A percentile compares a stretch with the other conserved stretches of the same genome.
Evolutionary conservation across 768 basidiomycete species (phyloP).

Genomic region (Suillus ampliporus): DNA sequence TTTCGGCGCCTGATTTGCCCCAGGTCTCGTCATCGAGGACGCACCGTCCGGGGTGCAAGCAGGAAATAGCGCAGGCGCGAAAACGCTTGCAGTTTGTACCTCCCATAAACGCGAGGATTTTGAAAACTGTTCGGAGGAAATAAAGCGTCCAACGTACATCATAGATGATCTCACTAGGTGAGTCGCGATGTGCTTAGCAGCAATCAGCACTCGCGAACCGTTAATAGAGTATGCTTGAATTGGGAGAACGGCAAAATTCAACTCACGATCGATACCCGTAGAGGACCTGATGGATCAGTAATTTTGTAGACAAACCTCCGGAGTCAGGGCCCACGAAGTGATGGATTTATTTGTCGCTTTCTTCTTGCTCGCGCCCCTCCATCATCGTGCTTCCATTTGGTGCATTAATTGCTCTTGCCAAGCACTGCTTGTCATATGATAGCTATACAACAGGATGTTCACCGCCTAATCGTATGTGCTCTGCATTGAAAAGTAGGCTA

Average conservation of each 20-base stretch:
- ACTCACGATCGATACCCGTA: constrained; percentile 4
- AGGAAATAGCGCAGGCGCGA: constrained; percentile 77
- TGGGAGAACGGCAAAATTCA: constrained; percentile 2
- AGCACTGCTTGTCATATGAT: too few relatives aligned
- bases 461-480: too few relatives aligned
- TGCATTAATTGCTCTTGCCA: too few relatives aligned
- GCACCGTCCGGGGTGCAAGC: constrained; percentile 83
- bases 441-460: too few relatives aligned
- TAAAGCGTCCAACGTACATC: constrained; percentile 60
- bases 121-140: constrained; percentile 49
- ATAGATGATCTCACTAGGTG: constrained; percentile 73
- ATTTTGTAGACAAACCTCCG: neutral
- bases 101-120: constrained; percentile 67
- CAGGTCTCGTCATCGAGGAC: constrained; percentile 89
- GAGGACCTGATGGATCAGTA: neutral
- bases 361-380: too few relatives aligned
- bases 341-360: too few relatives aligned
- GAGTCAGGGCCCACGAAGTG: neutral
- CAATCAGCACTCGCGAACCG: neutral
- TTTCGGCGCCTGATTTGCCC: constrained; percentile 1
- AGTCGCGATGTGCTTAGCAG: constrained; percentile 23
- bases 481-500: too few relatives aligned
- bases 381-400: too few relatives aligned
- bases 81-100: constrained; percentile 84
- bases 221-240: neutral